Evolutionary conservation across 1,284 basidiomycete species (phyloP).

Genomic region (Fomitopsis betulina): DNA sequence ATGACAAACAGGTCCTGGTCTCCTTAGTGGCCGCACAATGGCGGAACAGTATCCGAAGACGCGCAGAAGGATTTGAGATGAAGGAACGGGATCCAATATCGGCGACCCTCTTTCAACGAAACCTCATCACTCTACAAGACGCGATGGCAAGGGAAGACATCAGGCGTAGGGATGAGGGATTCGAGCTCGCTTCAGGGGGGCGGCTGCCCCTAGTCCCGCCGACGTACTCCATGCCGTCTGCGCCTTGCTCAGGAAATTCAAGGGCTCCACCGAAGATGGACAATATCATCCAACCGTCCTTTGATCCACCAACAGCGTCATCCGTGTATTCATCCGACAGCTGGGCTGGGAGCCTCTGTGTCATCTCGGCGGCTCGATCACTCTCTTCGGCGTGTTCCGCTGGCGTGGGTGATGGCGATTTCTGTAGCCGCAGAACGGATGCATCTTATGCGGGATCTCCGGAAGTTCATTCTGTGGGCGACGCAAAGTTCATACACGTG

Average conservation of each 20-base stretch:
- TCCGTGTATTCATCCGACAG: conserved; percentile 6
- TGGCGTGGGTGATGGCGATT: background rate
- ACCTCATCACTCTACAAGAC: conserved; percentile 14
- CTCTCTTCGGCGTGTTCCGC: background rate
- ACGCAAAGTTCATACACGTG: background rate
- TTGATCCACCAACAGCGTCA: background rate
- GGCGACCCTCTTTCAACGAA: conserved; percentile 11
- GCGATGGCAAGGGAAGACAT: conserved; percentile 18
- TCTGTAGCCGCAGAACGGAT: background rate
- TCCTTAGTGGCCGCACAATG: conserved; percentile 13
- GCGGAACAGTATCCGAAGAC: conserved; percentile 16
- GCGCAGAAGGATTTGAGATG: conserved; percentile 20
- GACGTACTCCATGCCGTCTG: background rate
- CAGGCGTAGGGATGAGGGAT: conserved; percentile 12
- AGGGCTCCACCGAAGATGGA: background rate
- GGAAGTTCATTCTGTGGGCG: background rate
- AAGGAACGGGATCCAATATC: background rate
- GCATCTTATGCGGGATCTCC: background rate
- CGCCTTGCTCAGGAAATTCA: too few relatives aligned
- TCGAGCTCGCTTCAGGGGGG: conserved; percentile 1
- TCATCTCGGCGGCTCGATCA: background rate
- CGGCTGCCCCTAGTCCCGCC: background rate
- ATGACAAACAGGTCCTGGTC: conserved; percentile 5
- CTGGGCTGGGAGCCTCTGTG: background rate
- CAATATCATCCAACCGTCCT: background rate